phyloP scores from a whole-genome alignment of 2,329 filamentous ascomycete species.

The Botrytis sinoallii region DNA sequence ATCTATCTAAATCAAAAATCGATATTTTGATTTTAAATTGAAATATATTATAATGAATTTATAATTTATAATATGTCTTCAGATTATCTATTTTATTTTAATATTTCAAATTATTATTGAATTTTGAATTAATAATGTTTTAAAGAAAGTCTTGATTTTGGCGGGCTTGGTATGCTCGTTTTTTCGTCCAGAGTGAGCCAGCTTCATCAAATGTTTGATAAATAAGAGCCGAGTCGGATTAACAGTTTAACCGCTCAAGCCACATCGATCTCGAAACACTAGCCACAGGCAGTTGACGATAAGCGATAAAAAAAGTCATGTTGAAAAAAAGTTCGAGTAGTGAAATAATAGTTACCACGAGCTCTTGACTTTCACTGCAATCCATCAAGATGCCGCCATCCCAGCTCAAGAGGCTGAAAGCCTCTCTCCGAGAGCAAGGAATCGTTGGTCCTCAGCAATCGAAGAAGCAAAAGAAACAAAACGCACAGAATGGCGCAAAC shows the following conservation, averaged over 20 bases:
- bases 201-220: background rate
- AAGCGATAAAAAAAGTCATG: conserved; percentile 13
- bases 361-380: background rate
- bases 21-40: too few species aligned
- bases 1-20: too few species aligned
- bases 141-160: too few species aligned
- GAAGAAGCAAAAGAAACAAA: conserved; percentile 86
- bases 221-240: background rate
- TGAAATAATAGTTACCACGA: conserved; percentile 1
- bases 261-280: background rate
- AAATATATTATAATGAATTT: too few species aligned
- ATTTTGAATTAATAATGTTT: too few species aligned
- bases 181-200: too few species aligned
- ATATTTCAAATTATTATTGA: too few species aligned
- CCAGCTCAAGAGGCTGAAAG: conserved; percentile 92
- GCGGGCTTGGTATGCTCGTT: too few species aligned
- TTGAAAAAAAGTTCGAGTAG: conserved; percentile 2
- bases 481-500: conserved; percentile 62
- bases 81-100: too few species aligned
- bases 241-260: background rate
- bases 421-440: conserved; percentile 83
- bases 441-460: conserved; percentile 89
- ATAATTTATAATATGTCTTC: too few species aligned
- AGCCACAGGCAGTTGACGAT: conserved; percentile 11
- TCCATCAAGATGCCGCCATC: conserved; percentile 75